These are phyloP conservation scores for Diddensiella transvaalensis DNA, from an alignment of 805 yeast species.

Conservation along the genomic window DNA sequence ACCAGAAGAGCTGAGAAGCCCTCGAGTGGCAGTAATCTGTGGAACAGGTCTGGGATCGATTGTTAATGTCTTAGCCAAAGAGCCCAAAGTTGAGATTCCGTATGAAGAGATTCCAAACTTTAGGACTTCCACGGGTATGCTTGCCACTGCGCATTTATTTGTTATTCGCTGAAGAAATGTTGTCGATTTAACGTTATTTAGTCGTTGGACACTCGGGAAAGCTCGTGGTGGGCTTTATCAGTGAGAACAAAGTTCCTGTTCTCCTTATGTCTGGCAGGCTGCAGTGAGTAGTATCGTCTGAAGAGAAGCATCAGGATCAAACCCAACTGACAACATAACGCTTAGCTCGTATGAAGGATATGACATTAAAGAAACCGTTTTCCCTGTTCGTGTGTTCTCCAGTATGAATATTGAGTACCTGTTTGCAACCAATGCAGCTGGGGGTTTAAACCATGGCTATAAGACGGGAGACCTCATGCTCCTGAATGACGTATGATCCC, in stretches of 20 bases:
- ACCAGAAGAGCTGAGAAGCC: conserved; percentile 34
- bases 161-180: neutral
- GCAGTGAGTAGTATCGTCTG: conserved; percentile 41
- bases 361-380: conserved; percentile 72
- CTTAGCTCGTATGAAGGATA: conserved; percentile 80
- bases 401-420: conserved; percentile 57
- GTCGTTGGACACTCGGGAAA: conserved; percentile 90
- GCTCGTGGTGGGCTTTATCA: conserved; percentile 73
- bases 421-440: conserved; percentile 89
- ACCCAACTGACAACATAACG: too few species aligned
- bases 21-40: conserved; percentile 76
- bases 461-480: conserved; percentile 90
- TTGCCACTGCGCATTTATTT: too few species aligned
- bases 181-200: conserved; percentile 1
- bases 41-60: conserved; percentile 95
- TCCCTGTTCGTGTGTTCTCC: conserved; percentile 77
- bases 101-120: conserved; percentile 79
- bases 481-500: conserved; percentile 50
- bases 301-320: neutral
- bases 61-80: conserved; percentile 47
- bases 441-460: conserved; percentile 68
- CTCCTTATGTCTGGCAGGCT: conserved; percentile 92
- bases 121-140: conserved; percentile 55
- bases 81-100: conserved; percentile 45
- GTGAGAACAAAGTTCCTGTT: conserved; percentile 66